Evolutionary conservation across 768 basidiomycete species (phyloP).

Genomic region (Boletus subparvulus): DNA sequence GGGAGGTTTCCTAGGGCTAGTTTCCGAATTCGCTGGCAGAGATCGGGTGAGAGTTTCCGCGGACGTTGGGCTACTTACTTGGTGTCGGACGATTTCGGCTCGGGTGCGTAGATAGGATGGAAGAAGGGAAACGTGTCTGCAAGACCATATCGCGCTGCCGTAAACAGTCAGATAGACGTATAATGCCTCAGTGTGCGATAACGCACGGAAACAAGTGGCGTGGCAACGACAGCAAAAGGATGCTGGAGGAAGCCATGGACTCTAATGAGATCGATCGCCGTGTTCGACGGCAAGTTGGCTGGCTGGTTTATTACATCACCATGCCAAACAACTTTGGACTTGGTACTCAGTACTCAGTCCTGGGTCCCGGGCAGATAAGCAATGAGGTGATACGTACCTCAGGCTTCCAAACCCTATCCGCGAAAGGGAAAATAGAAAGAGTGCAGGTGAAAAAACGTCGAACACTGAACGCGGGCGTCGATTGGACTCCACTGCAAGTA

Average conservation of each 20-base stretch:
- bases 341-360: neutral
- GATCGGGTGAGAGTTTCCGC: neutral
- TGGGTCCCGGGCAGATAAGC: slow-evolving; percentile 10
- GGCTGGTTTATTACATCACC: neutral
- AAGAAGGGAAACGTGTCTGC: slow-evolving; percentile 14
- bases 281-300: neutral
- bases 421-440: neutral
- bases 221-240: neutral
- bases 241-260: neutral
- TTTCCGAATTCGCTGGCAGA: neutral
- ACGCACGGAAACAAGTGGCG: neutral
- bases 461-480: neutral
- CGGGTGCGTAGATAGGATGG: slow-evolving; percentile 10
- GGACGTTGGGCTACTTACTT: neutral
- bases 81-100: neutral
- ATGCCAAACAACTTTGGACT: neutral
- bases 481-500: neutral
- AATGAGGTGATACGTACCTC: neutral
- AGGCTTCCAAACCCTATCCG: neutral
- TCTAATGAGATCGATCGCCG: neutral
- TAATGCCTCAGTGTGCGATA: slow-evolving; percentile 10
- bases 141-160: slow-evolving; percentile 2
- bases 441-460: neutral
- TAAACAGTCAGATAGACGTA: slow-evolving; percentile 4
- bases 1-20: neutral